These are phyloP conservation scores for Hypocrella siamensis DNA, from an alignment of 2,329 filamentous ascomycete species.

Conservation along the genomic window DNA sequence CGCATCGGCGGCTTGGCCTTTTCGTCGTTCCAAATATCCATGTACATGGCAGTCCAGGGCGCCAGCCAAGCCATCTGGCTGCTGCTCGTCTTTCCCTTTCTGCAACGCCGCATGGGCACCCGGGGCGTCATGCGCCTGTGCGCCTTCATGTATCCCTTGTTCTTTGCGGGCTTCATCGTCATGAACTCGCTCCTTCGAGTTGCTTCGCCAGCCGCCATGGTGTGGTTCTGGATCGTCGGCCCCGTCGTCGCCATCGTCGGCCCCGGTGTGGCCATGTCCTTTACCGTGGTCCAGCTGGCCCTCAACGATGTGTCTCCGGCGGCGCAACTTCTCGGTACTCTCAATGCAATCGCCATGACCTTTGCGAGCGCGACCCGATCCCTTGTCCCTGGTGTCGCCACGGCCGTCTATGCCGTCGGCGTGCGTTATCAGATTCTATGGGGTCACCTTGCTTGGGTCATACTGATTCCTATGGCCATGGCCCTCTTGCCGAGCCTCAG, in stretches of 20 bases:
- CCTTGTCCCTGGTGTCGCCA: constrained; percentile 48
- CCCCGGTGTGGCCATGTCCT: constrained; percentile 50
- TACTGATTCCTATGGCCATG: constrained; percentile 16
- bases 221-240: constrained; percentile 39
- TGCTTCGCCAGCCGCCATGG: constrained; percentile 17
- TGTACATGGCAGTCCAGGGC: constrained; percentile 49
- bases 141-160: constrained; percentile 39
- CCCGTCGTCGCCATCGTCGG: constrained; percentile 33
- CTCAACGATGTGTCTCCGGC: constrained; percentile 60
- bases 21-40: constrained; percentile 43
- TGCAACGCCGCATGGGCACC: constrained; percentile 53
- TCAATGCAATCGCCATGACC: constrained; percentile 50
- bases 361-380: constrained; percentile 45
- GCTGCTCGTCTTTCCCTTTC: constrained; percentile 49
- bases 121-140: constrained; percentile 46
- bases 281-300: constrained; percentile 56
- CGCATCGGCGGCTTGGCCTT: constrained; percentile 51
- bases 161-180: constrained; percentile 42
- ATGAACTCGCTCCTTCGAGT: constrained; percentile 31
- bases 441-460: constrained; percentile 35
- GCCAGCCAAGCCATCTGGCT: constrained; percentile 56
- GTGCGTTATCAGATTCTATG: constrained; percentile 42
- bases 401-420: constrained; percentile 53
- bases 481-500: constrained; percentile 10
- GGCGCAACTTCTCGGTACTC: constrained; percentile 46